Evolutionary conservation across 2,329 filamentous ascomycete species (phyloP).

Genomic region (Aureobasidium namibiae): DNA sequence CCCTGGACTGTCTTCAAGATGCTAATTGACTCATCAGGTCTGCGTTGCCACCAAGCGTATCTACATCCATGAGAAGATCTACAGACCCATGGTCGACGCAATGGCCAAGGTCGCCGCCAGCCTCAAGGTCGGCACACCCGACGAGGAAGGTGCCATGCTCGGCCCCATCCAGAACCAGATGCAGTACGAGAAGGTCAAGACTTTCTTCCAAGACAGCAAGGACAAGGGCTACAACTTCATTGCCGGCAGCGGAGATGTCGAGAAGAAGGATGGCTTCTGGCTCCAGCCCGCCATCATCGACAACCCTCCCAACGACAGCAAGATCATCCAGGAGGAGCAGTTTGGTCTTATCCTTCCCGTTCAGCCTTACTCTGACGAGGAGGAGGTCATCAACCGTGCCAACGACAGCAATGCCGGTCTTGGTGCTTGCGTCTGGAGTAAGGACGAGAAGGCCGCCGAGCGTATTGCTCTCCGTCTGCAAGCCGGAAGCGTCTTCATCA

Average conservation of each 20-base stretch:
- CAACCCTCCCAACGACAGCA: slow-evolving; percentile 32
- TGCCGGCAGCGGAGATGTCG: slow-evolving; percentile 44
- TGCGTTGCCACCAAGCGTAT: slow-evolving; percentile 47
- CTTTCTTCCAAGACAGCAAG: slow-evolving; percentile 31
- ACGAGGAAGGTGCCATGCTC: slow-evolving; percentile 38
- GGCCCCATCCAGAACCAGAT: slow-evolving; percentile 53
- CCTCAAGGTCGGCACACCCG: slow-evolving; percentile 35
- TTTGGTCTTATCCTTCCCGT: slow-evolving; percentile 41
- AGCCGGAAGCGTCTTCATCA: slow-evolving; percentile 50
- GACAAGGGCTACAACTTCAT: slow-evolving; percentile 42
- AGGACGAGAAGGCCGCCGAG: slow-evolving; percentile 41
- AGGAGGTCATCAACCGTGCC: slow-evolving; percentile 39
- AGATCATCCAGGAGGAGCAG: slow-evolving; percentile 41
- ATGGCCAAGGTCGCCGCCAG: slow-evolving; percentile 38
- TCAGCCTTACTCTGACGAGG: slow-evolving; percentile 37
- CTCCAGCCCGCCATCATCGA: slow-evolving; percentile 40
- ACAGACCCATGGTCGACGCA: slow-evolving; percentile 38
- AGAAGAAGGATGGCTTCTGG: slow-evolving; percentile 30
- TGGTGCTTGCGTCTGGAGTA: slow-evolving; percentile 46
- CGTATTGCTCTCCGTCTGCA: slow-evolving; percentile 40
- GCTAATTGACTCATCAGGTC: slow-evolving; percentile 22
- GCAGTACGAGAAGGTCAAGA: slow-evolving; percentile 45
- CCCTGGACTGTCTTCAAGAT: background rate
- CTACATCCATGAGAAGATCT: slow-evolving; percentile 51
- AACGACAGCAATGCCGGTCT: slow-evolving; percentile 45